Evolutionary conservation across 805 yeast species (phyloP), one percentile per base, ranked within the genome.

Genomic region (Saccharomycopsis malanga): DNA sequence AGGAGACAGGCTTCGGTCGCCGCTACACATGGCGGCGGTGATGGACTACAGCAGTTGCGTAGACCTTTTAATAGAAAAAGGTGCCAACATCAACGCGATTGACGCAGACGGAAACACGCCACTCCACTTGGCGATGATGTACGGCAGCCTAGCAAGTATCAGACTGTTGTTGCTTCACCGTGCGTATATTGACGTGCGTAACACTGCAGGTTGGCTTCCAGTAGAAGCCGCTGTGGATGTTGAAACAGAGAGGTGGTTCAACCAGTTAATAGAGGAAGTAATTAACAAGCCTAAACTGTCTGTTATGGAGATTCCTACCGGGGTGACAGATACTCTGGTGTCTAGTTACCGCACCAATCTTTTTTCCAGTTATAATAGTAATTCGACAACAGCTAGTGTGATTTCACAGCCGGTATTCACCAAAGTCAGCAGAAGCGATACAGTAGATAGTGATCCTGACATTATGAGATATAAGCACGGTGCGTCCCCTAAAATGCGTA

Each of bases 81-180:
- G 89, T 6, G 94, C 94, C 2, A 83, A 86, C 56, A 70, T 87
- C 39, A 80, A 83, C 55, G 61, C 78, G 3, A 80, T 77, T 46
- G 95, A 93, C 59, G 66, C 69, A 7, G 74, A 75, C 14, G 95
- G 93, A 1, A 85, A 87, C 58, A 81, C 95, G 2, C 87, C 96
- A 0, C 65, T 91, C 36, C 98, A 91, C 63, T 68, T 83, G 44
- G 95, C 96, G 0, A 73, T 86, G 54, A 81, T 83, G 46, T 76
- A 72, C 56, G 91, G 89, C 4, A 74, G 77, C 50, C 56, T 74
- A 14, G 74, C 74, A 41, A 79, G 85, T 39, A 62, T 79, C 52
- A 70, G 74, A 44, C 58, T 81, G 29, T 62, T 84, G 38, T 61
- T 81, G 0, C 67, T 65, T 15, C 67, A 75, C 25, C 69, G 72